phyloP scores from a whole-genome alignment of 176 grass and related monocot genomes.

The Musa acuminata region DNA sequence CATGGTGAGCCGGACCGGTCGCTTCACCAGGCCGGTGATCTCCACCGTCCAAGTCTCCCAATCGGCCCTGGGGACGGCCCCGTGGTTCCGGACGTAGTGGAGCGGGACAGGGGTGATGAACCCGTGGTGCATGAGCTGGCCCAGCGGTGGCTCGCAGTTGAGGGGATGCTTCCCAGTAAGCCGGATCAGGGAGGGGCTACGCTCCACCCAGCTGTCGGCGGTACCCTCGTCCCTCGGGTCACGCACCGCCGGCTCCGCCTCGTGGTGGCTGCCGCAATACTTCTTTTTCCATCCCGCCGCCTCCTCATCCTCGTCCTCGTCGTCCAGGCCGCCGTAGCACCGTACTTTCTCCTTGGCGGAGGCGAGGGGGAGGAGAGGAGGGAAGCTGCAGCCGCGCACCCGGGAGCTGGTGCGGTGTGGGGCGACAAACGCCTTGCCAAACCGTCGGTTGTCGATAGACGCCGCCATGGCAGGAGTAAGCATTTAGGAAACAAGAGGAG shows the following conservation, averaged over 20 bases:
- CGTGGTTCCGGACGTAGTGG: conserved; percentile 96
- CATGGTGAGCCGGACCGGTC: conserved; percentile 46
- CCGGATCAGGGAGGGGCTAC: conserved; percentile 53
- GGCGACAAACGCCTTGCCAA: not conserved
- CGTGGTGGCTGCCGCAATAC: conserved; percentile 21
- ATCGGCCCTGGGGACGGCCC: conserved; percentile 40
- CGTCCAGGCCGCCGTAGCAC: conserved; percentile 20
- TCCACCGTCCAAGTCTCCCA: conserved; percentile 69
- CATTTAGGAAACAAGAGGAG: too few species aligned
- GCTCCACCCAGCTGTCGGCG: conserved; percentile 55
- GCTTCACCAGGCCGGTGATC: conserved; percentile 51
- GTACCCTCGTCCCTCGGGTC: conserved; percentile 64
- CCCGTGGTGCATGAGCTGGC: conserved; percentile 47
- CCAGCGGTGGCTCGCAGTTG: conserved; percentile 59
- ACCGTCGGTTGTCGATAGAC: conserved; percentile 40
- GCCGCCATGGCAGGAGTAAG: conserved; percentile 26
- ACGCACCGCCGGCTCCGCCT: conserved; percentile 26
- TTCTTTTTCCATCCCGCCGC: conserved; percentile 33
- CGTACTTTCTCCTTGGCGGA: not conserved
- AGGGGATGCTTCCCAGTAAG: conserved; percentile 79
- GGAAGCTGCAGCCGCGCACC: conserved; percentile 37
- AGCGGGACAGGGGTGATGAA: conserved; percentile 56
- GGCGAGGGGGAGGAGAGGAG: conserved; percentile 29
- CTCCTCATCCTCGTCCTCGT: conserved; percentile 40
- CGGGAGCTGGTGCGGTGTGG: conserved; percentile 35